Base-by-base conservation (phyloP, 2,329 filamentous ascomycete genomes). In the Torrubiellomyces zombiae region DNA sequence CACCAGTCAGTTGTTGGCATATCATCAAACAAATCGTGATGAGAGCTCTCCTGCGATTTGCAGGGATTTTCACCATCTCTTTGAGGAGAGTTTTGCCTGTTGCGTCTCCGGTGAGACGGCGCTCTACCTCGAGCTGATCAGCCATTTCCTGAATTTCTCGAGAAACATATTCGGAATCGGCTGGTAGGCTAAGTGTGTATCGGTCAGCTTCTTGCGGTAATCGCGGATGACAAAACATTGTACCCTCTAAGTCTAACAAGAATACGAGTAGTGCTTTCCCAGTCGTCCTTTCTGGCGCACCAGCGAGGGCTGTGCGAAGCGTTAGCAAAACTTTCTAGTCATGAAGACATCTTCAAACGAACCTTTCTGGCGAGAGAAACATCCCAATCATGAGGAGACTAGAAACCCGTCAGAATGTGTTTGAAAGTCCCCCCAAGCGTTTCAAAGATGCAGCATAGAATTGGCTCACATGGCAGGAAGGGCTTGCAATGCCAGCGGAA, bases 1-100 rank as follows among this genome's bases (percentile, higher is more conserved):
- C 48, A n/a, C 72, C 73, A 0, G 74, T 79, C 66, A 79, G 75
- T 43, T 79, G 74, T 44, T 81, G 75, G 44, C 70, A 78, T 19
- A 77, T 52, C 73, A 73, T 56, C 25, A 67, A 47, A 3, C 51
- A 19, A 23, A 80, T 63, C 16, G 67, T 72, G 28, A 78, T 61
- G 23, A 76, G 45, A 3, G 64, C 67, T 25, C 74, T 63, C 38
- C 73, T 73, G 29, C 74, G 59, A 49, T 79, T 73, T 1, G 60
- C 60, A 2, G 58, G 50, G 26, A 72, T 60, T 5, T 56, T 48
- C 55, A 63, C 71, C 60, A 75, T 74, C 45, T 77, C 74, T 37
- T 58, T 67, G 38, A 69, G 59, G 10, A 75, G 51, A 27, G 70
- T 66, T 58, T 59, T 64, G 32, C 53, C 55, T 11, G 43, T 55